Conservation (phyloP, 2,329 filamentous ascomycete genomes). For the Cytospora paraplurivora region DNA sequence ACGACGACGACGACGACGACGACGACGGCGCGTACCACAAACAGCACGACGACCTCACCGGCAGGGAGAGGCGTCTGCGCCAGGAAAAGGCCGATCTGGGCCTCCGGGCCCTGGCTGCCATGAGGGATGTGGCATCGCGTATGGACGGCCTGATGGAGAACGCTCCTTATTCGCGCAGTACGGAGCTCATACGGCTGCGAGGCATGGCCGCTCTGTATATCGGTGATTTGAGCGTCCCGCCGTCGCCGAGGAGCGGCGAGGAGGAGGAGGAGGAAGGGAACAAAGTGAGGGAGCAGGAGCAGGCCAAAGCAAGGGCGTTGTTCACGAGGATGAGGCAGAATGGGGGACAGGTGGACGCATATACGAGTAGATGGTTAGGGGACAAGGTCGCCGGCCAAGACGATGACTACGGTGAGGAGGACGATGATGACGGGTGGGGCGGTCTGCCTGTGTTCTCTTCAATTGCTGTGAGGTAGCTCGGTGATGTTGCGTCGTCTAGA, state of each 20-base stretch:
- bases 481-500: background rate
- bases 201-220: conserved; percentile 77
- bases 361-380: conserved; percentile 36
- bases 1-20: conserved; percentile 32
- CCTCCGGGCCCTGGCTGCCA: conserved; percentile 56
- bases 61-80: conserved; percentile 30
- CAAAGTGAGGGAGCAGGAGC: conserved; percentile 39
- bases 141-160: conserved; percentile 73
- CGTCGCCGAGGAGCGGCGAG: conserved; percentile 35
- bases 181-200: conserved; percentile 68
- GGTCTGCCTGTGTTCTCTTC: conserved; percentile 39
- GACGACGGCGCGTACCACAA: conserved; percentile 25
- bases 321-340: conserved; percentile 43
- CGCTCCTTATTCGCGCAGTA: conserved; percentile 69
- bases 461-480: conserved; percentile 32
- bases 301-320: conserved; percentile 39
- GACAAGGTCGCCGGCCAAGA: conserved; percentile 32
- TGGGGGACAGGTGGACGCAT: conserved; percentile 38
- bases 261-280: conserved; percentile 37
- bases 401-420: conserved; percentile 33
- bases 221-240: conserved; percentile 63
- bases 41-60: conserved; percentile 26
- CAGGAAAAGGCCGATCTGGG: conserved; percentile 47
- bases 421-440: conserved; percentile 32
- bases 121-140: conserved; percentile 64